Conservation (phyloP, 257 asterid species). For the Solanum clarkiae region DNA sequence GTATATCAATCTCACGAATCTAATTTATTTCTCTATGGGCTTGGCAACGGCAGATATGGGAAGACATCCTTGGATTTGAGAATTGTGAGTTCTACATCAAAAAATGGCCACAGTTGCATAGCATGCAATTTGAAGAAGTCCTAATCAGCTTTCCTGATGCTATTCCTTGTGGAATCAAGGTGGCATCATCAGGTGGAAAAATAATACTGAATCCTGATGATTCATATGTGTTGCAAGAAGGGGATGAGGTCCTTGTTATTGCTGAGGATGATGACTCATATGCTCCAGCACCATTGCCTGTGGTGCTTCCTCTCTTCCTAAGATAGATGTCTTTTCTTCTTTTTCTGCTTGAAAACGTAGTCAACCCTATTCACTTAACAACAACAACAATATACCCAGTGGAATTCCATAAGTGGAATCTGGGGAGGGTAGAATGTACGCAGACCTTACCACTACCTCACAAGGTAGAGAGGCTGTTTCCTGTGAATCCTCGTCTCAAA, state of each 20-base stretch:
- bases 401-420: no score
- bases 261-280: conserved; percentile 92
- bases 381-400: no score
- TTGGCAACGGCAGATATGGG: conserved; percentile 63
- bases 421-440: no score
- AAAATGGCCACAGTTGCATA: conserved; percentile 74
- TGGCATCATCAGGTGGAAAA: conserved; percentile 71
- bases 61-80: conserved; percentile 90
- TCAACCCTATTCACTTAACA: neutral
- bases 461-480: no score
- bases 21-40: conserved; percentile 1
- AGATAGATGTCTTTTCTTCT: neutral
- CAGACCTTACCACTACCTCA: no score
- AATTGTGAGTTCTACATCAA: conserved; percentile 85
- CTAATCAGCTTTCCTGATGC: conserved; percentile 83
- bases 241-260: conserved; percentile 82
- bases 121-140: conserved; percentile 80
- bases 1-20: neutral
- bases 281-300: conserved; percentile 61
- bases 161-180: conserved; percentile 87
- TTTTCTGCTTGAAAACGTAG: neutral
- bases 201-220: conserved; percentile 79
- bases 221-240: conserved; percentile 69
- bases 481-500: no score
- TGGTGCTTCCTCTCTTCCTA: conserved; percentile 50